Evolutionary conservation across 176 grass and related monocot species (phyloP), one percentile per base, ranked within the genome.

Genomic region (Cenchrus americanus): DNA sequence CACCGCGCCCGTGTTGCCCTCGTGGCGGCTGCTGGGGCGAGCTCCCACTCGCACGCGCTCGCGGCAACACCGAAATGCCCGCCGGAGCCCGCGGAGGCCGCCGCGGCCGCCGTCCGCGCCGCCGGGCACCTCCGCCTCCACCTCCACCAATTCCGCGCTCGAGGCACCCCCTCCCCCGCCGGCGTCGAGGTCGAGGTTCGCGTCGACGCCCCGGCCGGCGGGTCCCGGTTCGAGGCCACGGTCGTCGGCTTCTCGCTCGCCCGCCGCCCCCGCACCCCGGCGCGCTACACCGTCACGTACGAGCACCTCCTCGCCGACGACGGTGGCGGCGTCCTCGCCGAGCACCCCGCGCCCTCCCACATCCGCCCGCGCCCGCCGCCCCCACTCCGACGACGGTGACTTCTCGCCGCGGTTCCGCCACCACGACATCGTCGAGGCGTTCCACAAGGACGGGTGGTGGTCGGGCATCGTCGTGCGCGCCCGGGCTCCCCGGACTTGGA

Each of bases 381-480:
- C n/a, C 17, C 12, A 37, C 34, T 37, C 3, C 47, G 11, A 3
- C 3, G 18, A 0, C 9, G 37, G 0, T 18, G 9, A 52, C 66
- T 10, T 15, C 24, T 2, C 73, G 17, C 50, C 34, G 26, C 18
- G 14, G 2, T 76, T 88, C 76, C 9, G 3, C 8, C 7, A 49
- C 9, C 71, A 88, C 85, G 78, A 92, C 65, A 66, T 88, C 58
- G 88, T 95, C 30, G 93, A 95, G 90, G 90, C 90, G 9, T 90
- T 92, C 82, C 90, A 95, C 76, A 73, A 90, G 48, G 93, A 95
- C n/a, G 90, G 93, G 0, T 95, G 93, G 93, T 94, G 93, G 93
- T 78, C 85, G 0, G 90, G 93, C n/a, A 75, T 94, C 70, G 63
- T 94, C 62, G 10, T 82, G 76, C 59, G 53, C 46, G 10, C 43